A percentile compares a stretch with the other conserved stretches of the same genome.
Conservation (phyloP, 2,329 filamentous ascomycete genomes). For the Phialophora tarda region DNA sequence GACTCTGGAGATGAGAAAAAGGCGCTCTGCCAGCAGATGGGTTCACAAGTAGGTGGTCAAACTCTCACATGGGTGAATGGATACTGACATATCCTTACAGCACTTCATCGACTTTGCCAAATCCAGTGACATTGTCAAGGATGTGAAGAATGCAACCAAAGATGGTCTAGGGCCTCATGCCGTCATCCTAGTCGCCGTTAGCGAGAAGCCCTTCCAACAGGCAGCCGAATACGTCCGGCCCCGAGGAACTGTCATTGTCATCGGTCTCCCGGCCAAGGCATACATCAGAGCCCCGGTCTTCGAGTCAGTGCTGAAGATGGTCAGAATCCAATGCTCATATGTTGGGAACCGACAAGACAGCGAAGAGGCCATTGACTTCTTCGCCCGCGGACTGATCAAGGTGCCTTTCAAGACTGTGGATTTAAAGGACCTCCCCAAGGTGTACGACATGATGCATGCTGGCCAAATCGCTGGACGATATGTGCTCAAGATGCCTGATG, state of each 20-base stretch:
- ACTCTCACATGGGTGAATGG: neutral
- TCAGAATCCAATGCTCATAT: slow-evolving; percentile 89
- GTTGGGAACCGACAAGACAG: slow-evolving; percentile 91
- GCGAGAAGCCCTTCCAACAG: slow-evolving; percentile 94
- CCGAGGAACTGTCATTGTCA: slow-evolving; percentile 81
- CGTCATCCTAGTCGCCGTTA: slow-evolving; percentile 82
- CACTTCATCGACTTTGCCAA: slow-evolving; percentile 80
- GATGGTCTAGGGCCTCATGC: slow-evolving; percentile 87
- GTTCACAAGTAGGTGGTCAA: slow-evolving; percentile 58
- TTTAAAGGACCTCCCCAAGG: slow-evolving; percentile 75
- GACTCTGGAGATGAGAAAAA: slow-evolving; percentile 83
- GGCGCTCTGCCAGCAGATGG: slow-evolving; percentile 69
- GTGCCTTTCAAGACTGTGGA: slow-evolving; percentile 85
- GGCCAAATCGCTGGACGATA: slow-evolving; percentile 52
- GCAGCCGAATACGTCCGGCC: slow-evolving; percentile 85
- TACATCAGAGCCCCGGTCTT: slow-evolving; percentile 85
- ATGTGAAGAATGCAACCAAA: slow-evolving; percentile 79
- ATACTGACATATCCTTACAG: slow-evolving; percentile 38
- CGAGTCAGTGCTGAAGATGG: slow-evolving; percentile 85
- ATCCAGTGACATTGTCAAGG: slow-evolving; percentile 77
- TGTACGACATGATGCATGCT: slow-evolving; percentile 74
- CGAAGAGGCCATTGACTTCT: slow-evolving; percentile 90
- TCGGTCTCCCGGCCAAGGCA: slow-evolving; percentile 82
- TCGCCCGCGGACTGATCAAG: slow-evolving; percentile 79
- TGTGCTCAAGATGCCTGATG: slow-evolving; percentile 51